Base-by-base conservation (phyloP, 306 rosid species). In the Fragaria vesca region DNA sequence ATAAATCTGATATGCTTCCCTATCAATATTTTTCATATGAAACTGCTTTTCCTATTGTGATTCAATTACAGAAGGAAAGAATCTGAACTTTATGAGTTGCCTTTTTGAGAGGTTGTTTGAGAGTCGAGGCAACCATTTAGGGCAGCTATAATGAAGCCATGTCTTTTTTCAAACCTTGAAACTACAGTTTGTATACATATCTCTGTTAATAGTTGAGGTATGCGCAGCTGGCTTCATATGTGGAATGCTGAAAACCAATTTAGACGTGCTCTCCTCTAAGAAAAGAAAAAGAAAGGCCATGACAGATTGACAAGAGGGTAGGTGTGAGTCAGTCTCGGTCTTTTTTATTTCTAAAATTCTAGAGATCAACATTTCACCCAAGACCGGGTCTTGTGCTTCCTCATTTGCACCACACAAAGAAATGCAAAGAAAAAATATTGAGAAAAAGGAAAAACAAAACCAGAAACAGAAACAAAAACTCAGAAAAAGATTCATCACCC, bases 381-480 rank as follows among this genome's bases (percentile, higher is more conserved):
- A 40, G 86, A 83, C 91, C 87, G 88, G 54, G 83, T 87, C 87
- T 83, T 77, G 54, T 66, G 97, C 78, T 73, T 89, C 78, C 82
- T 46, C 46, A 20, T 73, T 60, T 40, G 85, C 63, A 73, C 54
- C 80, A 10, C 73, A 82, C 65, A 36, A 83, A 63, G 66, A 58
- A 21, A 78, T 54, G 36, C 61, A 57, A 75, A 43, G 15, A 42
- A 40, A 60, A 43, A 28, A 60, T 5, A 18, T 15, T 21, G 62
- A 11, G n/a, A 5, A 74, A 38, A 9, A 51, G 46, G 51, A 63
- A 58, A 13, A 60, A 32, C 67, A 42, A 62, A 74, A 58, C 17
- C 69, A 42, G 55, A 40, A 58, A 74, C 52, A 52, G 30, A 66
- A 77, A 55, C 54, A 60, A 1, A 58, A n/a, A 60, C 2, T 12